Percentiles rank a stretch among this genome's conserved stretches.
phyloP scores from a whole-genome alignment of 225 moss, liverwort and hornwort species.

The Asterella californica region DNA sequence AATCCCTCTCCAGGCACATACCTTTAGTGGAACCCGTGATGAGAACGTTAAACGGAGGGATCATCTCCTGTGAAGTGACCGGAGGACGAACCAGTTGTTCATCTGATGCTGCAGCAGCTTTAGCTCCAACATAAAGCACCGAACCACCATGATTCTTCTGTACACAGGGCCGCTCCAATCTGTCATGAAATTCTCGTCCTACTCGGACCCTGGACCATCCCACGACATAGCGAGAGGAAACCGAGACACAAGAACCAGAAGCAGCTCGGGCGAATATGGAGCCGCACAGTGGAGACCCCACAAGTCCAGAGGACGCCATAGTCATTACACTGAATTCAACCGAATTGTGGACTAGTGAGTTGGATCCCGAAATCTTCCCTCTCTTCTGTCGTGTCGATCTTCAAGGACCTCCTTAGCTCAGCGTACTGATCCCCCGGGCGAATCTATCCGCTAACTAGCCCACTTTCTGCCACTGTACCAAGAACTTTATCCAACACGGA shows the following conservation, averaged over 20 bases:
- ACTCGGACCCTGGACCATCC: neutral
- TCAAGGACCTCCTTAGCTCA: neutral
- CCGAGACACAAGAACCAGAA: neutral
- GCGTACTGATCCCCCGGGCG: no score
- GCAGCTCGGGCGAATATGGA: neutral
- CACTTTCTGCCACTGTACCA: no score
- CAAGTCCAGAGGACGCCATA: neutral
- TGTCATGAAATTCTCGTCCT: neutral
- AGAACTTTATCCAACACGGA: no score
- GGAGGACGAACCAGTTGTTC: slow-evolving; percentile 4
- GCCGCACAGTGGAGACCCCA: neutral
- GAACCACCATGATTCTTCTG: neutral
- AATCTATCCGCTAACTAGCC: no score
- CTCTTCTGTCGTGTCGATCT: neutral
- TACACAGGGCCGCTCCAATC: neutral
- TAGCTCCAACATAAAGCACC: neutral
- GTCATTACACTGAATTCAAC: neutral
- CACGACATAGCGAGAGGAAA: slow-evolving; percentile 6
- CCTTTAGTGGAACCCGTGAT: slow-evolving; percentile 96
- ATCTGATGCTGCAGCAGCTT: slow-evolving; percentile 5
- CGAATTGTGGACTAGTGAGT: neutral
- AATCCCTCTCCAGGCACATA: neutral
- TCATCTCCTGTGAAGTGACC: slow-evolving; percentile 33
- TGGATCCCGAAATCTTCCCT: neutral
- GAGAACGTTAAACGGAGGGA: slow-evolving; percentile 71